A percentile compares a stretch with the other conserved stretches of the same genome.
These are phyloP conservation scores for Elsinoe arachidis DNA, from an alignment of 2,329 filamentous ascomycete genomes.

Conservation along the genomic window DNA sequence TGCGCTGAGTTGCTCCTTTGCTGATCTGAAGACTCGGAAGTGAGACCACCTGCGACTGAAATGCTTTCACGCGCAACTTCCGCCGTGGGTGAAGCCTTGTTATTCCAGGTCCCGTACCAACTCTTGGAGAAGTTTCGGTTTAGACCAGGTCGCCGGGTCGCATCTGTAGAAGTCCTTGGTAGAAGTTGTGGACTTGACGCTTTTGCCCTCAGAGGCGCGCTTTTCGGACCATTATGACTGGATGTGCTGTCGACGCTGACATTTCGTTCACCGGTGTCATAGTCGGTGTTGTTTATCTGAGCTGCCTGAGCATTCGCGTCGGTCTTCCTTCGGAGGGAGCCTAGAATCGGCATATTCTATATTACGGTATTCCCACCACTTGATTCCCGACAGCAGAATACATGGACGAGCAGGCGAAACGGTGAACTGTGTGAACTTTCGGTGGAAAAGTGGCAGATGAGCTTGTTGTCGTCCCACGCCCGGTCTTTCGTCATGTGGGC, in stretches of 20 bases:
- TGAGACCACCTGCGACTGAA: constrained; percentile 35
- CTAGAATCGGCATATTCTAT: constrained; percentile 14
- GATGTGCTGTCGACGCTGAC: not conserved
- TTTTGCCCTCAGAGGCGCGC: constrained; percentile 8
- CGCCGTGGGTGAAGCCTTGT: constrained; percentile 40
- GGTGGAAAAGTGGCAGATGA: constrained; percentile 6
- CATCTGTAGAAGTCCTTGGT: not conserved
- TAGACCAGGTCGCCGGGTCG: constrained; percentile 3
- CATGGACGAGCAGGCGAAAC: not conserved
- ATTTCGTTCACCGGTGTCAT: not conserved
- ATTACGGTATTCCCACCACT: not conserved
- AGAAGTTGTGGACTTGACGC: constrained; percentile 9
- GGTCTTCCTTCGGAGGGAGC: constrained; percentile 31
- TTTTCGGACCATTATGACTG: not conserved
- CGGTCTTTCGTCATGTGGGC: constrained; percentile 10
- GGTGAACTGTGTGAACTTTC: not conserved
- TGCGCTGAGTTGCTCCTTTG: constrained; percentile 19
- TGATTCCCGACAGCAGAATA: not conserved
- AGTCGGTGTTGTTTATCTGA: constrained; percentile 16
- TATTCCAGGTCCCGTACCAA: constrained; percentile 40
- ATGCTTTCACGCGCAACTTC: constrained; percentile 40
- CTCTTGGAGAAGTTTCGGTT: constrained; percentile 19
- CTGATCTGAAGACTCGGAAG: constrained; percentile 31
- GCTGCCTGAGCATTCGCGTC: constrained; percentile 31
- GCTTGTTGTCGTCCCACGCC: constrained; percentile 5